A percentile compares a stretch with the other conserved stretches of the same genome.
These are phyloP conservation scores for Candida peoriensis DNA, from an alignment of 805 yeast species.

Conservation along the genomic window DNA sequence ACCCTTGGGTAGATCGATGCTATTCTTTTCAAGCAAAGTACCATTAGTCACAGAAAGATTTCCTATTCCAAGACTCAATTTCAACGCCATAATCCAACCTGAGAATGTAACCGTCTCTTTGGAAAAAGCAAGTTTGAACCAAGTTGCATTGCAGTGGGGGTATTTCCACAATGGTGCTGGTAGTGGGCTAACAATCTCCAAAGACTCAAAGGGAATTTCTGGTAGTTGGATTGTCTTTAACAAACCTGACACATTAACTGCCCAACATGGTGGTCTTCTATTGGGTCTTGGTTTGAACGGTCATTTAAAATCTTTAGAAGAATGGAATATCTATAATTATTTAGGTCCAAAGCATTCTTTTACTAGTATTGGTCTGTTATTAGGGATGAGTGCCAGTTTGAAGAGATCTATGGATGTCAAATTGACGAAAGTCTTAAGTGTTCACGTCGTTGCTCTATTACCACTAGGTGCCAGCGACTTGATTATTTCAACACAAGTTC, in stretches of 20 bases:
- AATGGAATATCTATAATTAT: slow-evolving; percentile 94
- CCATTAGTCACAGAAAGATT: slow-evolving; percentile 85
- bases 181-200: slow-evolving; percentile 73
- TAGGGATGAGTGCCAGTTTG: slow-evolving; percentile 91
- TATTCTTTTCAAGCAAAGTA: slow-evolving; percentile 58
- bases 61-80: slow-evolving; percentile 71
- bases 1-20: slow-evolving; percentile 75
- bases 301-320: slow-evolving; percentile 75
- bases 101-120: slow-evolving; percentile 57
- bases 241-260: slow-evolving; percentile 61
- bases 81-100: slow-evolving; percentile 62
- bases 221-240: slow-evolving; percentile 93
- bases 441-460: slow-evolving; percentile 84
- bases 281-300: slow-evolving; percentile 91
- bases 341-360: slow-evolving; percentile 82
- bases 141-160: slow-evolving; percentile 66
- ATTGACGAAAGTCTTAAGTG: slow-evolving; percentile 84
- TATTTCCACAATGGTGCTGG: slow-evolving; percentile 90
- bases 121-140: slow-evolving; percentile 48
- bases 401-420: slow-evolving; percentile 80
- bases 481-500: slow-evolving; percentile 77
- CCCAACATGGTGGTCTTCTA: slow-evolving; percentile 94
- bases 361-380: slow-evolving; percentile 78
- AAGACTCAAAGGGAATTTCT: slow-evolving; percentile 59
- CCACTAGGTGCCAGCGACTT: slow-evolving; percentile 90